A percentile compares a stretch with the other conserved stretches of the same genome.
phyloP scores from a whole-genome alignment of 2,329 filamentous ascomycete species.

The Penicillium sclerotiorum region DNA sequence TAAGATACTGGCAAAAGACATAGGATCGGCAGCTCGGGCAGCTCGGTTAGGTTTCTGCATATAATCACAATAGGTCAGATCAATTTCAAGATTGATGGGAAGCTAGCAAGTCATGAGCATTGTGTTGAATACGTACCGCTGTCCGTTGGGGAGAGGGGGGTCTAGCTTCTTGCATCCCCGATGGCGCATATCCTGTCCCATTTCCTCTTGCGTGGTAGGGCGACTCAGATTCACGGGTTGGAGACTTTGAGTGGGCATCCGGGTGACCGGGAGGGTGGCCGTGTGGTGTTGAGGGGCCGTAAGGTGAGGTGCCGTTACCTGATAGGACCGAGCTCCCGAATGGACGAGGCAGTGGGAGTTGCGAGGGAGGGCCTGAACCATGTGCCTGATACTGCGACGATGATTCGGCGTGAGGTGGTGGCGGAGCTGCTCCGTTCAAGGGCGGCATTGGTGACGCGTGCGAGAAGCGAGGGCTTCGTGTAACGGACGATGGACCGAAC shows the following conservation, averaged over 20 bases:
- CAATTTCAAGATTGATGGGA: neutral
- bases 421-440: slow-evolving; percentile 41
- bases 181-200: slow-evolving; percentile 33
- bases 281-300: slow-evolving; percentile 42
- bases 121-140: slow-evolving; percentile 35
- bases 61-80: no score
- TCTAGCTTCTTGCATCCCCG: slow-evolving; percentile 35
- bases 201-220: slow-evolving; percentile 35
- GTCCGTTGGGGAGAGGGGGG: slow-evolving; percentile 44
- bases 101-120: neutral
- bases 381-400: slow-evolving; percentile 40
- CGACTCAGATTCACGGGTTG: slow-evolving; percentile 44
- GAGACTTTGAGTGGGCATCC: slow-evolving; percentile 45
- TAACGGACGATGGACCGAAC: slow-evolving; percentile 38
- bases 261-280: slow-evolving; percentile 44
- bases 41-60: slow-evolving; percentile 70
- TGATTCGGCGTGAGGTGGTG: slow-evolving; percentile 35
- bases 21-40: slow-evolving; percentile 76
- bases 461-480: slow-evolving; percentile 45
- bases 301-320: slow-evolving; percentile 40
- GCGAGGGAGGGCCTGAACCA: slow-evolving; percentile 32
- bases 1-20: slow-evolving; percentile 95
- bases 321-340: slow-evolving; percentile 39
- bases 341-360: slow-evolving; percentile 38
- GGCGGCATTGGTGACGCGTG: slow-evolving; percentile 44